Evolutionary conservation across 163 green algal species (phyloP).

Genomic region (Volvox carteri): DNA sequence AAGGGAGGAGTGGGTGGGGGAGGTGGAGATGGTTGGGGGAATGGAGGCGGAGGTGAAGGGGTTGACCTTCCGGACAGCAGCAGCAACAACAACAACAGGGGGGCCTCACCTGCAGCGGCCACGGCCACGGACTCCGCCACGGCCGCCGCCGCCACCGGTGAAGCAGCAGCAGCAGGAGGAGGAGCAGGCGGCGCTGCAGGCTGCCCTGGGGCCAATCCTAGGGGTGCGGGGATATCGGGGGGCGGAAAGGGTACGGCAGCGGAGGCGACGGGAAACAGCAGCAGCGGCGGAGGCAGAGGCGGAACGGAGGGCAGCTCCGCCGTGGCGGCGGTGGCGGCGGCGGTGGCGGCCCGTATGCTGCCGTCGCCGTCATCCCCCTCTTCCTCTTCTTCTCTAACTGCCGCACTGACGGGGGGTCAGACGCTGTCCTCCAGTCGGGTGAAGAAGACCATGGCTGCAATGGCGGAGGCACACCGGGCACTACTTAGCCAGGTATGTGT

Average conservation of each 20-base stretch:
- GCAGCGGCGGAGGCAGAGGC: background rate
- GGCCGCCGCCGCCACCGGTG: background rate
- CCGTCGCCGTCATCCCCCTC: background rate
- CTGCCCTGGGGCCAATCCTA: background rate
- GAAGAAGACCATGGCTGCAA: slow-evolving; percentile 15
- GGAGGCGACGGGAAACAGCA: background rate
- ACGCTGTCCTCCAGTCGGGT: background rate
- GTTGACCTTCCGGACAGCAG: background rate
- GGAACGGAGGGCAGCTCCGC: background rate
- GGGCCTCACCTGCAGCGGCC: no score
- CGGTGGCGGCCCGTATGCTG: background rate
- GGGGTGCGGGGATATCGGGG: no score
- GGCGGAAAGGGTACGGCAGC: no score
- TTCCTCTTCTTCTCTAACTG: no score
- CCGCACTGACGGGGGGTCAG: background rate
- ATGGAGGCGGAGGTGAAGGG: background rate
- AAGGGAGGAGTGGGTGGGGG: background rate
- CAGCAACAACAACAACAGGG: background rate
- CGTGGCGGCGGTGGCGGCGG: background rate
- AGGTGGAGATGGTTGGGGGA: background rate
- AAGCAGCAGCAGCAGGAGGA: background rate
- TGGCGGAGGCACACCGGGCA: slow-evolving; percentile 19
- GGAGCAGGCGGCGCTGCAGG: background rate
- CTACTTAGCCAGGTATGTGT: slow-evolving; percentile 17
- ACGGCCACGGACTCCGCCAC: background rate